These are phyloP conservation scores for Casaregolazyma suthepensis DNA, from an alignment of 1,139 yeast genomes.

Conservation along the genomic window DNA sequence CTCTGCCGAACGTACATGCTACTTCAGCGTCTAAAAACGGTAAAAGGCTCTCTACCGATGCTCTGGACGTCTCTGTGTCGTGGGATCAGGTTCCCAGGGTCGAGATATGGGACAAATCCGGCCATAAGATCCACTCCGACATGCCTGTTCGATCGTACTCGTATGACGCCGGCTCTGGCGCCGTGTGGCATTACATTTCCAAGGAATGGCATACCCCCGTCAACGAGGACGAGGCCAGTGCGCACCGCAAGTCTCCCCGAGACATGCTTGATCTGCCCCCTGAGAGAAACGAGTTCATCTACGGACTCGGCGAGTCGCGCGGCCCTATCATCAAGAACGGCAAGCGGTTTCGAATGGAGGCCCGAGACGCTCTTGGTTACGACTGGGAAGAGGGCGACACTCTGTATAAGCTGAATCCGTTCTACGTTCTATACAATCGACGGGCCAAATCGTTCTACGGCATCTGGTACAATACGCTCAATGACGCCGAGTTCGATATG, in stretches of 20 bases:
- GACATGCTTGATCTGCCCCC: slow-evolving; percentile 5
- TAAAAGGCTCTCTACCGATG: neutral
- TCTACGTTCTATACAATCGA: slow-evolving; percentile 11
- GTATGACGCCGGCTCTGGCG: slow-evolving; percentile 11
- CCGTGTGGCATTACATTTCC: slow-evolving; percentile 10
- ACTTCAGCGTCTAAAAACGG: neutral
- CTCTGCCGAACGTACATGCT: neutral
- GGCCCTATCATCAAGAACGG: slow-evolving; percentile 11
- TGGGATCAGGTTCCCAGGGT: slow-evolving; percentile 3
- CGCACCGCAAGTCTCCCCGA: slow-evolving; percentile 9
- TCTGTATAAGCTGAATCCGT: slow-evolving; percentile 12
- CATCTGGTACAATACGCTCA: slow-evolving; percentile 12
- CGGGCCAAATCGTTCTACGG: slow-evolving; percentile 10
- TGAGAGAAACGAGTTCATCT: slow-evolving; percentile 10
- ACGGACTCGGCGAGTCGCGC: slow-evolving; percentile 12
- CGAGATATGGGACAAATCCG: slow-evolving; percentile 4
- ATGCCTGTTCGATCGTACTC: slow-evolving; percentile 8
- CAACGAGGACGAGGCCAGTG: slow-evolving; percentile 11
- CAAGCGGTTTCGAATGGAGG: slow-evolving; percentile 9
- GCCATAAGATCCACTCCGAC: slow-evolving; percentile 6
- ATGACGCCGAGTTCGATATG: slow-evolving; percentile 12
- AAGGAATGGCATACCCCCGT: slow-evolving; percentile 11
- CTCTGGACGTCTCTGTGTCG: slow-evolving; percentile 3
- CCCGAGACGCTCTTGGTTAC: slow-evolving; percentile 11
- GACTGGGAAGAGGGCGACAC: slow-evolving; percentile 14